Base-by-base conservation (phyloP, 371 early-diverging fungal species). In the Basidiobolus meristosporus region DNA sequence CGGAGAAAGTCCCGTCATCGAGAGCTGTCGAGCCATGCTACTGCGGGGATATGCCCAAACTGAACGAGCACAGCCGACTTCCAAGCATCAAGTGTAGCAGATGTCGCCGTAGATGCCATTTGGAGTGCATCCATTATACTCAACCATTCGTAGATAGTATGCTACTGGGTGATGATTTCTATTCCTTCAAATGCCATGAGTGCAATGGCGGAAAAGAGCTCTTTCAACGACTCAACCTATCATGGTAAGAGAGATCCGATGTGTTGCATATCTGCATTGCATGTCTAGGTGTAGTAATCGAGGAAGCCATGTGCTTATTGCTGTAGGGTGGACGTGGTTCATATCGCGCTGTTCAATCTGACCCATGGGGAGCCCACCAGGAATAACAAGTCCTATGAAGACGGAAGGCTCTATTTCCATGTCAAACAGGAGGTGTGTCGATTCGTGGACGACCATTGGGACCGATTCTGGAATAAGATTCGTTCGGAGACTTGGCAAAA, bases 391-490 rank as follows among this genome's bases (percentile, higher is more conserved):
- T 40, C 50, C 22, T 35, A 21, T 40, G 62, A 60, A 19, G 61
- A 55, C 23, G 50, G 50, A 36, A 51, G 54, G n/a, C 47, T 52
- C 19, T 74, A 62, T 46, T 74, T 63, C 48, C 55, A 60, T 30
- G 55, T 60, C 48, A 66, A 63, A 43, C 57, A 50, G 7, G 68
- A 73, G 28, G 59, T 76, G 11, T 56, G 57, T 15, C 42, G 43
- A 18, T 73, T 70, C 39, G 63, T 76, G 28, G 72, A 73, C 38
- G 44, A 50, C 44, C 49, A 70, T 52, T 76, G 77, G 77, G 43
- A 51, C 19, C 48, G 55, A 29, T 68, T 76, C 44, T 76, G 77
- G 77, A 44, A 53, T 33, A 65, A 65, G 47, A 36, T 51, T 17
- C n/a, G n/a, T n/a, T n/a, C n/a, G n/a, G 54, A 53, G 40, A 62